phyloP scores from a whole-genome alignment of 805 yeast species.

The Danielia oregonensis region DNA sequence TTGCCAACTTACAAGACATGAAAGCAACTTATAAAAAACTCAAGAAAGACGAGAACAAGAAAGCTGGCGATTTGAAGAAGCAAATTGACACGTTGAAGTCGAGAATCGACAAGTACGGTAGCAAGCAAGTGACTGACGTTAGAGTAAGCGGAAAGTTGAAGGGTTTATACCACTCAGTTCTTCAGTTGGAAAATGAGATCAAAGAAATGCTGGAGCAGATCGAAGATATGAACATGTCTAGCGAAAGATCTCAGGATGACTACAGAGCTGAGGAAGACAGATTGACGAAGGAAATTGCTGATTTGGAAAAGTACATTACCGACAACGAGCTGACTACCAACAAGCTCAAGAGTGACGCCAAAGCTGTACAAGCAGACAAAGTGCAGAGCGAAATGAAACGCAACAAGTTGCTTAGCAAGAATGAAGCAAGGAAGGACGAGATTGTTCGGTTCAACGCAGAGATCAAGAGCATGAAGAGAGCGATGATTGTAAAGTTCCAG shows the following conservation, averaged over 20 bases:
- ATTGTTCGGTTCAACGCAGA: slow-evolving; percentile 21
- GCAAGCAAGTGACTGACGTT: slow-evolving; percentile 23
- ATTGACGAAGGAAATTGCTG: slow-evolving; percentile 19
- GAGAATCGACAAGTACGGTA: slow-evolving; percentile 29
- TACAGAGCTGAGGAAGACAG: slow-evolving; percentile 18
- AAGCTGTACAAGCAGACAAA: slow-evolving; percentile 20
- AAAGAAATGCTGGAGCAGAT: slow-evolving; percentile 19
- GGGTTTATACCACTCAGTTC: slow-evolving; percentile 37
- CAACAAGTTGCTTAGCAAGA: slow-evolving; percentile 24
- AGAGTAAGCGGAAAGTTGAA: slow-evolving; percentile 34
- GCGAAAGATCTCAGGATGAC: slow-evolving; percentile 11
- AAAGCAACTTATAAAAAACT: slow-evolving; percentile 26
- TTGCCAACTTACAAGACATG: slow-evolving; percentile 22
- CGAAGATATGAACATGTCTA: slow-evolving; percentile 10
- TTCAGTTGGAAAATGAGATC: slow-evolving; percentile 36
- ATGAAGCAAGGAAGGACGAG: slow-evolving; percentile 23
- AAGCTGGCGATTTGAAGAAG: slow-evolving; percentile 27
- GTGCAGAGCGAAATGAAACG: slow-evolving; percentile 20
- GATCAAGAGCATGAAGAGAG: slow-evolving; percentile 24
- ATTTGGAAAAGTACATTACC: slow-evolving; percentile 19
- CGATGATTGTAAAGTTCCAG: slow-evolving; percentile 21
- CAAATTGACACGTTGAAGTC: slow-evolving; percentile 29
- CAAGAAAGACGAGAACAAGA: slow-evolving; percentile 37
- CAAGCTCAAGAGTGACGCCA: slow-evolving; percentile 19
- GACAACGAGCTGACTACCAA: slow-evolving; percentile 23